A percentile compares a stretch with the other conserved stretches of the same genome.
Evolutionary conservation across 1,284 basidiomycete species (phyloP).

Genomic region (Malassezia slooffiae): DNA sequence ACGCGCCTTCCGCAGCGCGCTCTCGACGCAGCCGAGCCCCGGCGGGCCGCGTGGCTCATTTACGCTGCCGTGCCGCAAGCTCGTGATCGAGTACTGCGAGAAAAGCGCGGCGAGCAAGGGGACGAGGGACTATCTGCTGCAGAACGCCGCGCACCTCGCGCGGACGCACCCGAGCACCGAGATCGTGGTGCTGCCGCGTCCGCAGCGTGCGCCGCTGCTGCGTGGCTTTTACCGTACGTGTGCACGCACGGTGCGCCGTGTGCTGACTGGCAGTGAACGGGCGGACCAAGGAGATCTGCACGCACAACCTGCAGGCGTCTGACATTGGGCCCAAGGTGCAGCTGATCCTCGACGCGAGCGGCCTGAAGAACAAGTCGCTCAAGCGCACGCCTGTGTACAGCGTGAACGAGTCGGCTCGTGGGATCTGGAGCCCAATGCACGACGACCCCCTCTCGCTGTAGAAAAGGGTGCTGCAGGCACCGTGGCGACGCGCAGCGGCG

Average conservation of each 20-base stretch:
- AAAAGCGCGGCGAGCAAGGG: conserved; percentile 13
- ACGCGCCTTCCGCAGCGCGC: conserved; percentile 3
- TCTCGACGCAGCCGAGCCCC: conserved; percentile 12
- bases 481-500: too few species aligned
- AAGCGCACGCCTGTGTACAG: conserved; percentile 19
- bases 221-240: conserved; percentile 22
- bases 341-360: conserved; percentile 19
- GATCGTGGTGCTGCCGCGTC: conserved; percentile 16
- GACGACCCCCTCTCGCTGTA: conserved; percentile 12
- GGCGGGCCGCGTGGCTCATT: conserved; percentile 14
- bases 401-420: conserved; percentile 19
- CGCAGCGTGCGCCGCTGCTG: conserved; percentile 12
- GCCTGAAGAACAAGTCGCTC: conserved; percentile 13
- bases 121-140: conserved; percentile 14
- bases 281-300: conserved; percentile 16
- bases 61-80: conserved; percentile 19
- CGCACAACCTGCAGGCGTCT: conserved; percentile 12
- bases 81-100: conserved; percentile 20
- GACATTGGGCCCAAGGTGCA: conserved; percentile 14
- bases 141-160: conserved; percentile 13
- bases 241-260: neutral
- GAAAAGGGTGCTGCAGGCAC: too few species aligned
- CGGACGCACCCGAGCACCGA: conserved; percentile 16
- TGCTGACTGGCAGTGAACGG: conserved; percentile 16
- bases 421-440: conserved; percentile 23